Evolutionary conservation across 2,329 filamentous ascomycete species (phyloP).

Genomic region (Fusarium transvaalense): DNA sequence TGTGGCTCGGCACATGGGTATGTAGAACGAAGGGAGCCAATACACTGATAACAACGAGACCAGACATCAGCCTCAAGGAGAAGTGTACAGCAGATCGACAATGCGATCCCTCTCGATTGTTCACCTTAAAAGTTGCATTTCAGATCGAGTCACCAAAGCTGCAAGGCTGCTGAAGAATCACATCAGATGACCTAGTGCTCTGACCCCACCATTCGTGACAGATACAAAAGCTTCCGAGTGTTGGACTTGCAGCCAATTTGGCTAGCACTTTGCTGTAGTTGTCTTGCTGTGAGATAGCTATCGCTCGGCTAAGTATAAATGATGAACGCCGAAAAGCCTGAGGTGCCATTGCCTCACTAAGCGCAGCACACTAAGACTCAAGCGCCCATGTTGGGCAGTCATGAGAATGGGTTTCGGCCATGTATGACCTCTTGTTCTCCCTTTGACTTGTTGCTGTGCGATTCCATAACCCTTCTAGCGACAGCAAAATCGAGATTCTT

Average conservation of each 20-base stretch:
- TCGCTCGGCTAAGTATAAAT: constrained; percentile 6
- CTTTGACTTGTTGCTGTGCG: constrained; percentile 9
- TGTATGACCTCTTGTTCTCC: constrained; percentile 6
- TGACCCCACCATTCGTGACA: constrained; percentile 42
- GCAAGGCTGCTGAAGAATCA: constrained; percentile 29
- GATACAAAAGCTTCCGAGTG: constrained; percentile 30
- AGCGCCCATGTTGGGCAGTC: constrained; percentile 16
- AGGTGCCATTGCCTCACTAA: constrained; percentile 30
- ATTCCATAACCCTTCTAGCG: constrained; percentile 26
- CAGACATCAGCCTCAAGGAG: neutral
- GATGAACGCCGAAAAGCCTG: constrained; percentile 12
- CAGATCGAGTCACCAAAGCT: constrained; percentile 40
- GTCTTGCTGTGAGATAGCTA: constrained; percentile 4
- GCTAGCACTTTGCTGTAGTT: neutral
- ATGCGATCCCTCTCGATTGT: constrained; percentile 21
- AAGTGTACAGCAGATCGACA: constrained; percentile 22
- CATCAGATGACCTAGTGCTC: constrained; percentile 34
- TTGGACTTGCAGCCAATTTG: constrained; percentile 6
- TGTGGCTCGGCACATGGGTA: constrained; percentile 9
- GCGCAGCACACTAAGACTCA: constrained; percentile 15
- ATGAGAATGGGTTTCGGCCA: constrained; percentile 6
- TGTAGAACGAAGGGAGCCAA: neutral
- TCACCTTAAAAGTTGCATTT: constrained; percentile 35
- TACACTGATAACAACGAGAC: neutral
- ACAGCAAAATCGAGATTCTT: constrained; percentile 44